Conservation (phyloP, 768 basidiomycete genomes). For the Naganishia friedmannii region DNA sequence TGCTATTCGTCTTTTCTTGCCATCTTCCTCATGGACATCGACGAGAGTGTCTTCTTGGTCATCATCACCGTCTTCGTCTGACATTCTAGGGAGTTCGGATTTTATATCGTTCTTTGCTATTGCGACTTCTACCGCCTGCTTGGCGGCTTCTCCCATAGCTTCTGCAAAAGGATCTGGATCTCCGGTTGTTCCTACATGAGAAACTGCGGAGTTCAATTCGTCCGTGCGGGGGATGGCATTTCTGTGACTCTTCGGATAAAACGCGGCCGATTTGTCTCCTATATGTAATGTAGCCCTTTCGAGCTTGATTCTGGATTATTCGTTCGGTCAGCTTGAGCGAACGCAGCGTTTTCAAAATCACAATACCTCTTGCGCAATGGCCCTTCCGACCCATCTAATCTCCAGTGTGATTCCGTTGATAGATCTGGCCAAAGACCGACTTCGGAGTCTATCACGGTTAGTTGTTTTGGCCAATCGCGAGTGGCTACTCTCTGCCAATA, state of each 20-base stretch:
- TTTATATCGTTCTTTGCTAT: conserved; percentile 2
- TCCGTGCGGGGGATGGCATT: conserved; percentile 46
- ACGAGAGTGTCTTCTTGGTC: conserved; percentile 27
- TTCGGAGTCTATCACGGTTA: conserved; percentile 65
- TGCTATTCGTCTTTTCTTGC: conserved; percentile 80
- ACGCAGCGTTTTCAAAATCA: too few relatives aligned
- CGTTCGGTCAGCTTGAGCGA: not conserved
- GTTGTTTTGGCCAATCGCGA: conserved; percentile 56
- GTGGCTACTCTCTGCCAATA: conserved; percentile 63
- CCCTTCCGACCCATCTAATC: conserved; percentile 87
- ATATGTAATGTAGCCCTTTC: conserved; percentile 59
- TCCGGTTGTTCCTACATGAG: conserved; percentile 42
- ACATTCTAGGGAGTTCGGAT: not conserved
- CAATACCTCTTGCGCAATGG: conserved; percentile 76
- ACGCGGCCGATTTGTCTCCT: conserved; percentile 56
- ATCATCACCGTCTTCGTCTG: conserved; percentile 7
- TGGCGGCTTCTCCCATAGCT: conserved; percentile 41
- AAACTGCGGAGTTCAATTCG: conserved; percentile 48
- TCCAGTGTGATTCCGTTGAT: conserved; percentile 61
- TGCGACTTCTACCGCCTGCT: conserved; percentile 31
- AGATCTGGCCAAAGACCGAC: conserved; percentile 75
- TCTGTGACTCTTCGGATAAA: conserved; percentile 50
- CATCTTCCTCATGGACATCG: conserved; percentile 48
- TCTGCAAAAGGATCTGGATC: conserved; percentile 51
- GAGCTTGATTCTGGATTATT: conserved; percentile 65